Conservation (phyloP, 805 yeast species). For the Starmera dryadoides region DNA sequence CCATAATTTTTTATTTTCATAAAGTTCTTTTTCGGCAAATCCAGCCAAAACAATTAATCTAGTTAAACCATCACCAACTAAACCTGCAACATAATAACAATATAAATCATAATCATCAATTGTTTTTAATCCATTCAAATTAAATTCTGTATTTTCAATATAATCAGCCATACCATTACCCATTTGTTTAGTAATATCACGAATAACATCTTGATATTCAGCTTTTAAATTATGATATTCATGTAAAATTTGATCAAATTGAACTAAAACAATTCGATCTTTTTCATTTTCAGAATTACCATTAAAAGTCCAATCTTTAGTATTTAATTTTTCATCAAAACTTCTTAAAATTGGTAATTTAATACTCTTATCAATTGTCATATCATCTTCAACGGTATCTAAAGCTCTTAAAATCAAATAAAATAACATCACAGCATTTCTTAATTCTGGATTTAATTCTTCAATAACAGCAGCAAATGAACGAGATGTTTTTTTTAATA, state of each 20-base stretch:
- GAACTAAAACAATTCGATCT: constrained; percentile 75
- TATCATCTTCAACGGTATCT: constrained; percentile 95
- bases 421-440: constrained; percentile 76
- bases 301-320: constrained; percentile 73
- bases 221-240: constrained; percentile 72
- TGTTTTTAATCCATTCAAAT: constrained; percentile 71
- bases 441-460: constrained; percentile 85
- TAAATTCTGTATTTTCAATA: constrained; percentile 69
- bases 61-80: constrained; percentile 95
- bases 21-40: constrained; percentile 51
- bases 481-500: constrained; percentile 69
- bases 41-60: constrained; percentile 69
- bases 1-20: constrained; percentile 50
- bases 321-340: constrained; percentile 57
- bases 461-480: constrained; percentile 91
- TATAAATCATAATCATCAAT: constrained; percentile 79
- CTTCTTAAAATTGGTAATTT: constrained; percentile 70
- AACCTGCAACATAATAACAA: constrained; percentile 96
- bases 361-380: constrained; percentile 64
- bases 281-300: constrained; percentile 71
- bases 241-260: constrained; percentile 60
- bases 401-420: constrained; percentile 83
- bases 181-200: constrained; percentile 76
- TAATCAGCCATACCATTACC: constrained; percentile 98
- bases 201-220: constrained; percentile 70